Base-by-base conservation (phyloP, 2,329 filamentous ascomycete species). In the Macrophomina phaseolina region DNA sequence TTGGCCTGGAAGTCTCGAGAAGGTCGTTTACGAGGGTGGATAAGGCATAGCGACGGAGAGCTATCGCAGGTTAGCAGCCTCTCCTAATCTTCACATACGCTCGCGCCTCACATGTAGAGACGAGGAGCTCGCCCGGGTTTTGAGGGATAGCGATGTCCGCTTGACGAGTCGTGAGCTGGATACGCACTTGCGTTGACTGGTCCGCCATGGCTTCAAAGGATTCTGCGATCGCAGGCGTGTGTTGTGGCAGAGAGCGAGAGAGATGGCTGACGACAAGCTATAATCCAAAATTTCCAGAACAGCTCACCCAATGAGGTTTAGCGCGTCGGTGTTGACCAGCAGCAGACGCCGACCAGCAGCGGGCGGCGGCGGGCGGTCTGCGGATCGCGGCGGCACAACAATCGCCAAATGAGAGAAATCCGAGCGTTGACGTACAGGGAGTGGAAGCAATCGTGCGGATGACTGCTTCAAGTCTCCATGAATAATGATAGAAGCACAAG, bases 1-100 rank as follows among this genome's bases (percentile, higher is more conserved):
- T 85, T 12, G 91, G 88, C 72, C 84, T 85, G 64, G 84, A 82
- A 67, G 81, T 84, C 42, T 83, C 80, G 36, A 90, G 79, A 11
- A 90, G 81, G 69, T 84, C 84, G 75, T 90, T 90, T 65, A 90
- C 86, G 67, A 90, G 80, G 2, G 84, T 87, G 0, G 88, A 90
- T 4, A 90, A 83, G 64, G 85, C 83, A 75, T 86, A 86, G 76
- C 86, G 79, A 69, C 85, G 84, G 65, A 88, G 77, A 46, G 82
- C 85, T 85, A 73, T 68, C 65, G 67, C 68, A 40, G 45, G 53
- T 18, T 36, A 28, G 16, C 16, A 5, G 42, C 23, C 23, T 23
- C 23, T 23, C 23, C 53, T 12, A 69, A 49, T 6, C 11, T 36
- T 36, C 9, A 34, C 42, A 34, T 18, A 32, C 58, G 42, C 46